These are phyloP conservation scores for Lindgomyces ingoldianus DNA, from an alignment of 495 filamentous ascomycete species.

Conservation along the genomic window DNA sequence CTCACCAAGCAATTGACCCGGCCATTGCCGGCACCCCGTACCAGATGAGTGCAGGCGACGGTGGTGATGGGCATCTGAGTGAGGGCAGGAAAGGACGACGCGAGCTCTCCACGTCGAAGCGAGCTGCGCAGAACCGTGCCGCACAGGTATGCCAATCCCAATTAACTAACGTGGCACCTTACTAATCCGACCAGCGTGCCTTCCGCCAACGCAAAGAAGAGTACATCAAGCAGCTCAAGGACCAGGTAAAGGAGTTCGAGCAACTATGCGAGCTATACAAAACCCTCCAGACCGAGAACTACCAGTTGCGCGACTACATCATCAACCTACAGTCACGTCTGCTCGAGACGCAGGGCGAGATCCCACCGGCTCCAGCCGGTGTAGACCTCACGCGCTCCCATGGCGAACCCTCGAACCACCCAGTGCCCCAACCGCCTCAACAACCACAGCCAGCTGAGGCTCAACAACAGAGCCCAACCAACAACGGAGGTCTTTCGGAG, in stretches of 20 bases:
- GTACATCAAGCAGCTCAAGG: slow-evolving; percentile 95
- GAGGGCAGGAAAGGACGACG: slow-evolving; percentile 62
- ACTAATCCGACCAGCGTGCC: slow-evolving; percentile 64
- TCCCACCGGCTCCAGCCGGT: slow-evolving; percentile 74
- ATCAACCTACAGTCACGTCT: slow-evolving; percentile 87
- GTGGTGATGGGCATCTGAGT: slow-evolving; percentile 40
- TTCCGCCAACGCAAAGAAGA: slow-evolving; percentile 97
- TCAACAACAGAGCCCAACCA: slow-evolving; percentile 13
- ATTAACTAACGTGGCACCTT: slow-evolving; percentile 8
- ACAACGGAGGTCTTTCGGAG: slow-evolving; percentile 35
- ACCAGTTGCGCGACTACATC: slow-evolving; percentile 85
- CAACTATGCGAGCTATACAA: slow-evolving; percentile 71
- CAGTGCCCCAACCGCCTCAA: slow-evolving; percentile 19
- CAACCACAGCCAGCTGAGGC: slow-evolving; percentile 8
- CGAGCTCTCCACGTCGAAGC: slow-evolving; percentile 90
- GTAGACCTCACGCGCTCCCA: slow-evolving; percentile 54
- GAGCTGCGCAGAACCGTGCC: slow-evolving; percentile 93
- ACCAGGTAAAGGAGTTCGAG: slow-evolving; percentile 77
- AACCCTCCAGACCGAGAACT: slow-evolving; percentile 79
- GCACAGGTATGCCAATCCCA: slow-evolving; percentile 84
- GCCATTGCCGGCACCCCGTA: slow-evolving; percentile 39
- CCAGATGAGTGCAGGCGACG: slow-evolving; percentile 41
- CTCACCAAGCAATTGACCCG: slow-evolving; percentile 46
- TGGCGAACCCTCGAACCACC: slow-evolving; percentile 30
- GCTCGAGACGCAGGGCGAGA: slow-evolving; percentile 77